Percentiles rank a stretch among this genome's conserved stretches.
phyloP scores from a whole-genome alignment of 352 stramenopile species.

The Globisporangium viniferum region DNA sequence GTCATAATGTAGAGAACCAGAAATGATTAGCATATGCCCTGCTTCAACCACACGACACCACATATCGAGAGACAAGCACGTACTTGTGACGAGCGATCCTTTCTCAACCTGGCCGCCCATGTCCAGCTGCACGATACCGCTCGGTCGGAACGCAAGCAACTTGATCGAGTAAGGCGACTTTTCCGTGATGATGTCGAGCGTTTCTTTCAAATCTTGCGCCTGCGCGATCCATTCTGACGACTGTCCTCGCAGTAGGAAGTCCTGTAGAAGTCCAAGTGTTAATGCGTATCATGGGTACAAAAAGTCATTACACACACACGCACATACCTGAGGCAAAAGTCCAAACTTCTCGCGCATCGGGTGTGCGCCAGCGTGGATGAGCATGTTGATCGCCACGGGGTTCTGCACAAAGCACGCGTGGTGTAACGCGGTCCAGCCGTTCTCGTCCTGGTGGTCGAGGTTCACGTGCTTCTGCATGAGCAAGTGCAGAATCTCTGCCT shows the following conservation, averaged over 20 bases:
- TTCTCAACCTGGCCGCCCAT: slow-evolving; percentile 84
- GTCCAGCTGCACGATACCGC: slow-evolving; percentile 79
- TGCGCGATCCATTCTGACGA: slow-evolving; percentile 66
- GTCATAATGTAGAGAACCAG: neutral
- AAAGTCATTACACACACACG: neutral
- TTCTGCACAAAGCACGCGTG: slow-evolving; percentile 81
- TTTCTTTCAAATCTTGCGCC: slow-evolving; percentile 70
- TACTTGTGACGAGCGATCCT: slow-evolving; percentile 77
- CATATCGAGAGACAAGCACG: slow-evolving; percentile 16
- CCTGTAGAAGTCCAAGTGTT: slow-evolving; percentile 18
- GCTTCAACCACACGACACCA: neutral
- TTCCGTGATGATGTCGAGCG: slow-evolving; percentile 62
- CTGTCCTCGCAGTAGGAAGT: slow-evolving; percentile 68
- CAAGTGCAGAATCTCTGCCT: slow-evolving; percentile 74
- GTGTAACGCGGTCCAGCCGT: slow-evolving; percentile 80
- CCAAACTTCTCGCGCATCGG: slow-evolving; percentile 72
- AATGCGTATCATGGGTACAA: neutral
- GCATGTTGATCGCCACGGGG: slow-evolving; percentile 63
- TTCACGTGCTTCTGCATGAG: slow-evolving; percentile 72
- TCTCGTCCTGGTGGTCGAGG: slow-evolving; percentile 79
- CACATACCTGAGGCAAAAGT: slow-evolving; percentile 59
- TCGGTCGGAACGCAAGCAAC: slow-evolving; percentile 74
- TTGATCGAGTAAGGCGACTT: slow-evolving; percentile 69
- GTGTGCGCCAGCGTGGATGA: slow-evolving; percentile 64
- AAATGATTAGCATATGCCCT: neutral